Evolutionary conservation across 306 rosid species (phyloP).

Genomic region (Cicer bijugum): DNA sequence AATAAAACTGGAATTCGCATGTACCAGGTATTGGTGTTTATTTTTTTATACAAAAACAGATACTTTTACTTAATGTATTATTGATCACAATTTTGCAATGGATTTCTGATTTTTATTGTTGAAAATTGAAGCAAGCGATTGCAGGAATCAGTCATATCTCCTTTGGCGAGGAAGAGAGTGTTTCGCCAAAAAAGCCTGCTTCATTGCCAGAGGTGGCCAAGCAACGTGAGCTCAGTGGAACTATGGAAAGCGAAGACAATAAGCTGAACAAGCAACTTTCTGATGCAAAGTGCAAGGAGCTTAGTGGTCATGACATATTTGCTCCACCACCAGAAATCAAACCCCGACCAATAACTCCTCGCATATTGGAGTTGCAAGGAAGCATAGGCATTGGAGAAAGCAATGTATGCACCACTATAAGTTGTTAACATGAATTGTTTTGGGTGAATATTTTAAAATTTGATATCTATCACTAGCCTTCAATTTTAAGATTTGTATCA

Average conservation of each 20-base stretch:
- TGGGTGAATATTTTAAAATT: conserved; percentile 43
- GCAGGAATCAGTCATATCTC: conserved; percentile 96
- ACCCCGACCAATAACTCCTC: conserved; percentile 78
- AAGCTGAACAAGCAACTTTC: conserved; percentile 83
- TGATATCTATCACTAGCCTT: background rate
- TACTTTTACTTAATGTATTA: background rate
- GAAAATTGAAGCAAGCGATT: conserved; percentile 72
- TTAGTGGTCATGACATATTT: conserved; percentile 89
- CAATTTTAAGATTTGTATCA: conserved; percentile 7
- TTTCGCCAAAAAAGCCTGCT: conserved; percentile 81
- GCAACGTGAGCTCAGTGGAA: conserved; percentile 97
- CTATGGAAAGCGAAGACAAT: conserved; percentile 79
- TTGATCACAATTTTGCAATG: conserved; percentile 5
- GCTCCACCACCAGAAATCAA: conserved; percentile 97
- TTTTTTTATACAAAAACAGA: background rate
- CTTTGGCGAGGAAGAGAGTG: conserved; percentile 76
- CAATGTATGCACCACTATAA: conserved; percentile 54
- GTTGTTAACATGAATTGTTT: conserved; percentile 50
- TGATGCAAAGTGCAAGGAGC: conserved; percentile 92
- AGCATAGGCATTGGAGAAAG: conserved; percentile 78
- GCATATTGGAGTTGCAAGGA: conserved; percentile 78
- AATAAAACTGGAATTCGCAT: conserved; percentile 80
- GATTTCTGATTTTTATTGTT: conserved; percentile 42
- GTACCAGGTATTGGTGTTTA: conserved; percentile 73
- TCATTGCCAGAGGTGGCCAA: conserved; percentile 89